Base-by-base conservation (phyloP, 1,284 basidiomycete genomes). In the Coniferiporia weirii region DNA sequence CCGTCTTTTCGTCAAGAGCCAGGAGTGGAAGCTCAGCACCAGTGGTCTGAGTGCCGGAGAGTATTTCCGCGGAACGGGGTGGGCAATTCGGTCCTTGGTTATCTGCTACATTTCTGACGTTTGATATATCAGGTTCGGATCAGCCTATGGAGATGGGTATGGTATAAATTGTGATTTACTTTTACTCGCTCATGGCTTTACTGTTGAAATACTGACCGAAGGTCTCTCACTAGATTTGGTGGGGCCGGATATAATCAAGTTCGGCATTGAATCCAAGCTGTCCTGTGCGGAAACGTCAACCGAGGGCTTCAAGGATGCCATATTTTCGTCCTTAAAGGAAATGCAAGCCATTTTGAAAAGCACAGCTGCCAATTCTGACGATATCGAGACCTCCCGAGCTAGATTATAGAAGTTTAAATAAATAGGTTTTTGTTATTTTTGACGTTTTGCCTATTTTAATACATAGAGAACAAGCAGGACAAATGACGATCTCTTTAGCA, bases 221-320 rank as follows among this genome's bases (percentile, higher is more conserved):
- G 52, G 56, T 57, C 56, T 57, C 49, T 10, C 1, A 56, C 35
- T 63, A 95, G 93, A 98, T 72, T 81, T 98, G 63, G 84, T 91
- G 59, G 93, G 88, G 15, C 82, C 87, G 13, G 76, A 87, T 56
- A 76, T 87, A 63, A 82, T 98, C 73, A 97, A 95, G 74, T 96
- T 98, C 74, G 96, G 96, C 1, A 87, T 98, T 69, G 95, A 98
- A 74, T 91, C 89, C 57, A 98, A 98, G 73, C 75, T 80, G 64
- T 89, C 89, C 7, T 85, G 79, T 66, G 69, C 79, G 5, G 70
- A 75, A 38, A 95, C 93, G 27, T 91, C 89, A 32, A 95, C 94
- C 9, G 75, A 79, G 9, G 61, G 64, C 27, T 92, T 97, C 71
- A 86, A 90, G 67, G 68, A 78, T 61, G 81, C 83, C 50, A 73